These are phyloP conservation scores for Hypoxylon sp. DNA, from an alignment of 2,329 filamentous ascomycete genomes.

Conservation along the genomic window DNA sequence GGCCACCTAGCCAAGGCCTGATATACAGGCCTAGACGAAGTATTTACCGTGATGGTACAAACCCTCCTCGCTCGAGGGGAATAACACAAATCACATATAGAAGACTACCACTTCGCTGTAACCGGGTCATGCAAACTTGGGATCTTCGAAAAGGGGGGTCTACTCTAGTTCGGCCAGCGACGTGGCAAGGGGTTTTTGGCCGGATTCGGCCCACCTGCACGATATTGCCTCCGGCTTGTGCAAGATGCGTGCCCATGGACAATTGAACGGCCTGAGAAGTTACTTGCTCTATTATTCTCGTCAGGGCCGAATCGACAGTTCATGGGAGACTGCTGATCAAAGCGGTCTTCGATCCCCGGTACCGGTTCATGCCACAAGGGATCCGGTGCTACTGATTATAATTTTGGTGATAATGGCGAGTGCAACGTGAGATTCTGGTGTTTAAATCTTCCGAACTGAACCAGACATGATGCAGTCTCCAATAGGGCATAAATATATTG, in stretches of 20 bases:
- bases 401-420: constrained; percentile 2
- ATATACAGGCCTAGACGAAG: constrained; percentile 37
- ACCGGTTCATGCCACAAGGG: constrained; percentile 23
- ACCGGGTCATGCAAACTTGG: constrained; percentile 38
- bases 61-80: constrained; percentile 35
- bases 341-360: constrained; percentile 31
- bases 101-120: constrained; percentile 35
- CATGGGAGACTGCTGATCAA: constrained; percentile 24
- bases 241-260: constrained; percentile 27
- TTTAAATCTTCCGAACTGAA: background rate
- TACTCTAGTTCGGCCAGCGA: constrained; percentile 41
- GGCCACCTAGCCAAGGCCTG: constrained; percentile 36
- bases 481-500: background rate
- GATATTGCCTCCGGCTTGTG: constrained; percentile 40
- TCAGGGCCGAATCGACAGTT: constrained; percentile 21
- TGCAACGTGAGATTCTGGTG: constrained; percentile 20
- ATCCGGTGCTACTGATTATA: constrained; percentile 14
- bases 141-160: constrained; percentile 41
- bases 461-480: background rate
- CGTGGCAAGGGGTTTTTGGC: constrained; percentile 46
- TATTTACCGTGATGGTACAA: constrained; percentile 37
- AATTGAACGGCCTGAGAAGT: constrained; percentile 24
- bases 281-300: constrained; percentile 17
- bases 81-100: constrained; percentile 29
- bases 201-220: constrained; percentile 44